Evolutionary conservation across 2,329 filamentous ascomycete genomes (phyloP), one percentile per base, ranked within the genome.

Genomic region (Colletotrichum nymphaeae): DNA sequence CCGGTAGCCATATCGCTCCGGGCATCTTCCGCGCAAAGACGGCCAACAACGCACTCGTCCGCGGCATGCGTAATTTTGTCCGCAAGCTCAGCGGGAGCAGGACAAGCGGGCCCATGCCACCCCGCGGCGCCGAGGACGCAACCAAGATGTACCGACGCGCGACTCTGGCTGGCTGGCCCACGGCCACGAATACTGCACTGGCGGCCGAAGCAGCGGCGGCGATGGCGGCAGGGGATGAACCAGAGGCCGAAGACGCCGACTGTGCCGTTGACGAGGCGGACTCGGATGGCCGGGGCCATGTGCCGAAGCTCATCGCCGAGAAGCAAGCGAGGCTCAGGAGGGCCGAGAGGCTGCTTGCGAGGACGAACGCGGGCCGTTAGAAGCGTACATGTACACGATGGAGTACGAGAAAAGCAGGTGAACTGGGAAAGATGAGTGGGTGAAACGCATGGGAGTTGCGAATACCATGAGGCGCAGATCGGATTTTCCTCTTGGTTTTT

Each of bases 311-410:
- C 2, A 75, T 85, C 58, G 78, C 76, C 59, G 80, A 83, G 58
- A 84, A 79, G 71, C 80, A 82, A 63, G 83, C 83, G 53, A 80
- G 86, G 63, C 73, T 88, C 32, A 78, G 79, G 53, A 79, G 85
- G 35, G 86, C 86, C 1, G 80, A 83, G 35, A 80, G 78, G 67
- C 76, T 88, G 63, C 78, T 87, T 52, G 24, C 11, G 49, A 62
- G 67, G 56, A 65, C 67, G 32, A 67, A 73, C 11, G 46, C 53
- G 4, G 30, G 4, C 16, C n/a, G 26, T 14, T 62, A 32, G 24
- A 22, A 22, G n/a, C 37, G 46, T 26, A 57, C 28, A 35, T 55
- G 46, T 1, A 26, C 57, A 22, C 12, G 57, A 19, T 55, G 55
- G 37, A 8, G 3, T 42, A 42, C 37, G 6, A 32, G 28, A n/a